phyloP scores from a whole-genome alignment of 805 yeast genomes.

The Starmerella ratchasimensis region DNA sequence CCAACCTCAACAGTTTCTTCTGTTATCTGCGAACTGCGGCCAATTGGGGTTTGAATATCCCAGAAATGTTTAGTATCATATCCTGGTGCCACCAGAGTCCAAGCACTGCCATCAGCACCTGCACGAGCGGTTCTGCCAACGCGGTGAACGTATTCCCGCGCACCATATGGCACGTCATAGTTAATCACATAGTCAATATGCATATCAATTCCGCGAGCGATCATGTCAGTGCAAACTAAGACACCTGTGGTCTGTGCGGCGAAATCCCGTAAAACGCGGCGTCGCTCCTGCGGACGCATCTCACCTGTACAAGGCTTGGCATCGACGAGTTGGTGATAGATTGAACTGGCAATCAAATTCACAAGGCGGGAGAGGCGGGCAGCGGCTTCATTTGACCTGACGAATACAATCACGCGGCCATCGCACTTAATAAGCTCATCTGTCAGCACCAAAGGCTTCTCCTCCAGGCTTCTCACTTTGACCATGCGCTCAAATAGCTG shows the following conservation, averaged over 20 bases:
- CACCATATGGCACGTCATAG: constrained; percentile 78
- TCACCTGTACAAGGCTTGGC: constrained; percentile 30
- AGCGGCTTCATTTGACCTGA: constrained; percentile 73
- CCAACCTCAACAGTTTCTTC: constrained; percentile 25
- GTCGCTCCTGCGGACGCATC: constrained; percentile 33
- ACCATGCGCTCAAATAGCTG: constrained; percentile 28
- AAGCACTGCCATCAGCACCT: constrained; percentile 58
- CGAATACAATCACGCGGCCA: constrained; percentile 39
- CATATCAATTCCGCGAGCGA: constrained; percentile 92
- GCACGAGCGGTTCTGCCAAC: constrained; percentile 98
- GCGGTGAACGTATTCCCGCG: constrained; percentile 88
- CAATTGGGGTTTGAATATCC: constrained; percentile 25
- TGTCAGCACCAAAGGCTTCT: constrained; percentile 64
- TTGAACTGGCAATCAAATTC: constrained; percentile 28
- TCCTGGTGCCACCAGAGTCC: constrained; percentile 57
- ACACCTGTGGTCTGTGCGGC: constrained; percentile 39
- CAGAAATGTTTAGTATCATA: constrained; percentile 49
- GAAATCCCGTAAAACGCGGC: constrained; percentile 47
- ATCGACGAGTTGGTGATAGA: constrained; percentile 14
- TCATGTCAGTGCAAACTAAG: constrained; percentile 66
- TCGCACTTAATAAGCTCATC: constrained; percentile 32
- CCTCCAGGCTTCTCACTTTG: constrained; percentile 21
- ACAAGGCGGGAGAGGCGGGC: constrained; percentile 61
- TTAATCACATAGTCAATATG: constrained; percentile 63
- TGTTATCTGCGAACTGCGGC: constrained; percentile 23